Conservation (phyloP, 495 filamentous ascomycete genomes). For the Neurospora hispaniola region DNA sequence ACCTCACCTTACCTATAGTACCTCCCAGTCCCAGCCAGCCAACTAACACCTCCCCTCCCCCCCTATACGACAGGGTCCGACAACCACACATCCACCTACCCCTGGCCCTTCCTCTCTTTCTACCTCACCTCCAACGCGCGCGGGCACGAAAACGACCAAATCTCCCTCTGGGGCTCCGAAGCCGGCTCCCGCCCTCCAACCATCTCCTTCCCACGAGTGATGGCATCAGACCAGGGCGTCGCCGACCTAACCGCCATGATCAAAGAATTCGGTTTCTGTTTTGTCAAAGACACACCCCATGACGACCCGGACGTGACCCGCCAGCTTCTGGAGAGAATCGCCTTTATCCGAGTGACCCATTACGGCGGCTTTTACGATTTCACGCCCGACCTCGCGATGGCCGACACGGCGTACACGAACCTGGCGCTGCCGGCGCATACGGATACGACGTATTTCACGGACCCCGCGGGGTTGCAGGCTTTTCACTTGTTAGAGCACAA, state of each 20-base stretch:
- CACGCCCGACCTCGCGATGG: conserved; percentile 72
- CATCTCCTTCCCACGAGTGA: conserved; percentile 49
- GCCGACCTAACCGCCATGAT: conserved; percentile 31
- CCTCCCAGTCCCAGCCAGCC: not conserved
- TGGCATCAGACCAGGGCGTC: conserved; percentile 26
- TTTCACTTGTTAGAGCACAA: conserved; percentile 81
- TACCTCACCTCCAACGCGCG: conserved; percentile 27
- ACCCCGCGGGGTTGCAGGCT: conserved; percentile 78
- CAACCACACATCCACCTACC: conserved; percentile 45
- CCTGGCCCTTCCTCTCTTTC: conserved; percentile 39
- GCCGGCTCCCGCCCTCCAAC: conserved; percentile 36
- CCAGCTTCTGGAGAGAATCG: conserved; percentile 62
- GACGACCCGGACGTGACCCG: conserved; percentile 56
- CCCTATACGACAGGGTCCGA: conserved; percentile 27
- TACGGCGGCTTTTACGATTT: conserved; percentile 97
- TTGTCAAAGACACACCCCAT: conserved; percentile 55
- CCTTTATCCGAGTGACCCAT: conserved; percentile 76
- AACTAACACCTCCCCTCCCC: not conserved
- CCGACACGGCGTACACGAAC: conserved; percentile 89
- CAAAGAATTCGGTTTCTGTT: conserved; percentile 53
- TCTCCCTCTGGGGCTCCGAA: conserved; percentile 8
- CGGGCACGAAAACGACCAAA: not conserved
- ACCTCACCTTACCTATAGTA: not conserved
- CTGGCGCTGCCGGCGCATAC: conserved; percentile 70
- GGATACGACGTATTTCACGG: conserved; percentile 88